Base-by-base conservation (phyloP, 1,284 basidiomycete genomes). In the Ganoderma sp. region DNA sequence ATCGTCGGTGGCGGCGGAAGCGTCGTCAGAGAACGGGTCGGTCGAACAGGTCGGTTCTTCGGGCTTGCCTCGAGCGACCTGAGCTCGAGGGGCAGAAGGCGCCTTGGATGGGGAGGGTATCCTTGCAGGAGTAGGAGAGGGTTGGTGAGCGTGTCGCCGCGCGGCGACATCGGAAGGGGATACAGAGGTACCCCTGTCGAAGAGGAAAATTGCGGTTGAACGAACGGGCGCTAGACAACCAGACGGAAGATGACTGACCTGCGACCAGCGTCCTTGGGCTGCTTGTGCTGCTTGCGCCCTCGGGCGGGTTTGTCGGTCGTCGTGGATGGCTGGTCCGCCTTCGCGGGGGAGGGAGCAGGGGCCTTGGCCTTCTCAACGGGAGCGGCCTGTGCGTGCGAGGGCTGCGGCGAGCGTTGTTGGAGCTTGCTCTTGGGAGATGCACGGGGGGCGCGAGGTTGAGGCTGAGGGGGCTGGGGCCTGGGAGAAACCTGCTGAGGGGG, bases 91-190 rank as follows among this genome's bases (percentile, higher is more conserved):
- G 78, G 66, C 66, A 65, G 74, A 69, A 67, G 78, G 73, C 70
- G 75, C 85, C 86, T 90, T 90, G 83, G 45, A 50, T 14, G 89
- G 89, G 83, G 88, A 87, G 84, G 87, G 78, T 79, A 76, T 78
- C 72, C 74, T 75, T 74, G 71, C 73, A 50, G 74, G 79, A 68
- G 86, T 84, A 25, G 88, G 88, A 45, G 89, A 90, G 25, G 88
- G 84, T 78, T 90, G 89, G 65, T 81, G 80, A 19, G 76, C 73
- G 80, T 84, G 79, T 82, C 85, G 84, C 75, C 83, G 81, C 73
- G 80, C 73, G 60, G 75, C 76, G 67, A 70, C 81, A 75, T 84
- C 84, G 68, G 81, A 69, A 68, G 83, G 78, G 45, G 83, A 83
- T 54, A 79, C 79, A 41, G 85, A 89, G 62, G 79, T 71, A 78